Conservation (phyloP, 2,329 filamentous ascomycete genomes). For the Dissoconium aciculare region DNA sequence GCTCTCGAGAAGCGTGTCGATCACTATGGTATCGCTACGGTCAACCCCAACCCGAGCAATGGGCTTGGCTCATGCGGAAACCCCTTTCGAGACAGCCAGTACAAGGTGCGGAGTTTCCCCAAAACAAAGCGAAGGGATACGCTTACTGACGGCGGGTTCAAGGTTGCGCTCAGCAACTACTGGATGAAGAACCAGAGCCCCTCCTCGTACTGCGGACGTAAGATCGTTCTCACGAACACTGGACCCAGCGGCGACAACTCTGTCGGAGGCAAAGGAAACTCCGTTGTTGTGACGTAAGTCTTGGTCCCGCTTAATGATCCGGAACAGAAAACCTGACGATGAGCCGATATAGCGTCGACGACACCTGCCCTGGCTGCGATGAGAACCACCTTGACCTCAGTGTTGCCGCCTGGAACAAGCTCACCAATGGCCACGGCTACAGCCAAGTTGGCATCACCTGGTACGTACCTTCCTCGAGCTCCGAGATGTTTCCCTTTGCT, state of each 20-base stretch:
- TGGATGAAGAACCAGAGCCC: constrained; percentile 2
- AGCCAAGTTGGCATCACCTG: constrained; percentile 1
- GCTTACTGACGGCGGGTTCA: neutral
- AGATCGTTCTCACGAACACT: constrained; percentile 1
- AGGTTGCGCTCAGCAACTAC: constrained; percentile 1
- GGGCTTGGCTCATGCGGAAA: constrained; percentile 1
- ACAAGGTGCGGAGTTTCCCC: no score
- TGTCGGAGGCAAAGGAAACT: constrained; percentile 1
- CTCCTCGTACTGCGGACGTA: constrained; percentile 2
- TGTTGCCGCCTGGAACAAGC: neutral
- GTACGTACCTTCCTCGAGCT: neutral
- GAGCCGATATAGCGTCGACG: no score
- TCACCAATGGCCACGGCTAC: neutral
- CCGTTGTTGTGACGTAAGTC: constrained; percentile 1
- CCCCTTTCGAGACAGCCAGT: neutral
- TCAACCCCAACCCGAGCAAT: neutral
- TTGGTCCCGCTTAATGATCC: no score
- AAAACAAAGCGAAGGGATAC: no score
- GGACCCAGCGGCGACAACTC: neutral
- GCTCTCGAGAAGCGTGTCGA: neutral
- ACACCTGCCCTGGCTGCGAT: constrained; percentile 1
- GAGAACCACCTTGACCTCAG: constrained; percentile 2
- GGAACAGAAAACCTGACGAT: no score
- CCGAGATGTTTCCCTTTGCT: neutral
- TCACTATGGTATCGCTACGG: neutral